These are phyloP conservation scores for Cutaneotrichosporon cyanovorans DNA, from an alignment of 1,284 basidiomycete species.

Conservation along the genomic window DNA sequence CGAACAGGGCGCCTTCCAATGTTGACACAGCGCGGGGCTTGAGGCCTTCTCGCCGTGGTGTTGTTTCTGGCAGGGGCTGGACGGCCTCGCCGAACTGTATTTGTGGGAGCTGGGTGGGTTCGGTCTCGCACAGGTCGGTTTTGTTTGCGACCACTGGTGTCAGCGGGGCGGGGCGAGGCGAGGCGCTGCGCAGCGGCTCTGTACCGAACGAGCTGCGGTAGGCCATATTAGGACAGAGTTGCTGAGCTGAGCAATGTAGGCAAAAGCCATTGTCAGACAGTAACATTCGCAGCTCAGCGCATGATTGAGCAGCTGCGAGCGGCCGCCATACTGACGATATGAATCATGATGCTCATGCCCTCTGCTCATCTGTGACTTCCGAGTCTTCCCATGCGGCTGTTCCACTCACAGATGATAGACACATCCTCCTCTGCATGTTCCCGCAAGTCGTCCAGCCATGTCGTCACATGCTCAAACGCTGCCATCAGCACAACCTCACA, in stretches of 20 bases:
- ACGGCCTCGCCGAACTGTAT: slow-evolving; percentile 30
- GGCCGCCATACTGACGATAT: too few species aligned
- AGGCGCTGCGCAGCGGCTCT: too few species aligned
- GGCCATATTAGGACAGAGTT: too few species aligned
- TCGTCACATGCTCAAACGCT: slow-evolving; percentile 41
- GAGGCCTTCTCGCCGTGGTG: background rate
- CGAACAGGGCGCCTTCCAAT: slow-evolving; percentile 33
- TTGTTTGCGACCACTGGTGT: slow-evolving; percentile 40
- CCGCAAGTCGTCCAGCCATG: slow-evolving; percentile 39
- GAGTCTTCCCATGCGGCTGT: too few species aligned
- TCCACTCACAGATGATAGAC: slow-evolving; percentile 35
- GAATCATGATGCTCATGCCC: too few species aligned
- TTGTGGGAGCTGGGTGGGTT: slow-evolving; percentile 21
- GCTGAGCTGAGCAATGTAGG: too few species aligned
- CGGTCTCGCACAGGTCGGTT: slow-evolving; percentile 33
- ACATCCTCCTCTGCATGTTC: slow-evolving; percentile 41
- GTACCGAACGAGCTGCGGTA: too few species aligned
- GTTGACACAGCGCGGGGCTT: slow-evolving; percentile 23
- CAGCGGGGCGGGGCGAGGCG: background rate
- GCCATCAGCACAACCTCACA: background rate
- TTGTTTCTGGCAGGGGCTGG: slow-evolving; percentile 1
- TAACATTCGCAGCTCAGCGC: too few species aligned
- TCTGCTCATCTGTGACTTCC: too few species aligned
- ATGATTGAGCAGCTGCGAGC: too few species aligned
- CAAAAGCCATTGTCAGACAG: too few species aligned